A percentile compares a stretch with the other conserved stretches of the same genome.
Evolutionary conservation across 2,329 filamentous ascomycete genomes (phyloP).

Genomic region (Huntiella omanensis): DNA sequence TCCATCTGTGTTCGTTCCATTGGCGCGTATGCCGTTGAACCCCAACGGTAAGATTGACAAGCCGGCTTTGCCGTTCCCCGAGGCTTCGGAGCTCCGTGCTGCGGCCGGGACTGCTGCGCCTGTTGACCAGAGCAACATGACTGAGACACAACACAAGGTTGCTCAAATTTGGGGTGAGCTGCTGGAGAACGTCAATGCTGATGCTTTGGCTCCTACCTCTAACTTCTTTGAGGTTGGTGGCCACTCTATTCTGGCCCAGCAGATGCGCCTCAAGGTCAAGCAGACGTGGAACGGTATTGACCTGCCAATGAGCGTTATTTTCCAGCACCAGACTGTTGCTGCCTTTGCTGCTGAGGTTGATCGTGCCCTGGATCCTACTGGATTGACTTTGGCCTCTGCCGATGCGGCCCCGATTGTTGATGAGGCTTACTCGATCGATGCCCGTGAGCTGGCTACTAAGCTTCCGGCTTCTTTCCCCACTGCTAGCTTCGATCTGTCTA

Average conservation of each 20-base stretch:
- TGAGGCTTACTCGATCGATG: constrained; percentile 32
- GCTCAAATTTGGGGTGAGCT: constrained; percentile 13
- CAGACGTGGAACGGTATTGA: constrained; percentile 17
- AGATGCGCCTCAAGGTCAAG: constrained; percentile 18
- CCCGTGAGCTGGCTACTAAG: constrained; percentile 28
- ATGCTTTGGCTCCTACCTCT: constrained; percentile 15
- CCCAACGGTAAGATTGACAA: constrained; percentile 69
- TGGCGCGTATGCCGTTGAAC: constrained; percentile 20
- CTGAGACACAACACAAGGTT: constrained; percentile 15
- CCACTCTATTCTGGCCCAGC: constrained; percentile 38
- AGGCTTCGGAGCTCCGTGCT: constrained; percentile 9
- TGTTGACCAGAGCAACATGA: constrained; percentile 30
- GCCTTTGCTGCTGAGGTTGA: constrained; percentile 18
- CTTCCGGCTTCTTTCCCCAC: constrained; percentile 25
- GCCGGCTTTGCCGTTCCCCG: constrained; percentile 57
- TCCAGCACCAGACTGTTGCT: constrained; percentile 16
- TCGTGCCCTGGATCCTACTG: constrained; percentile 13
- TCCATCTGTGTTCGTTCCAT: constrained; percentile 19
- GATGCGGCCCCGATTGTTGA: constrained; percentile 13
- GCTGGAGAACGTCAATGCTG: constrained; percentile 11
- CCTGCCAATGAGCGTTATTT: constrained; percentile 18
- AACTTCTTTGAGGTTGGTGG: constrained; percentile 23
- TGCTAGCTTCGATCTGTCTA: constrained; percentile 15
- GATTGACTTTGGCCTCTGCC: constrained; percentile 16
- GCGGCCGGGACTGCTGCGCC: constrained; percentile 5